Conservation (phyloP, 2,329 filamentous ascomycete genomes). For the Periglandula ipomoeae region DNA sequence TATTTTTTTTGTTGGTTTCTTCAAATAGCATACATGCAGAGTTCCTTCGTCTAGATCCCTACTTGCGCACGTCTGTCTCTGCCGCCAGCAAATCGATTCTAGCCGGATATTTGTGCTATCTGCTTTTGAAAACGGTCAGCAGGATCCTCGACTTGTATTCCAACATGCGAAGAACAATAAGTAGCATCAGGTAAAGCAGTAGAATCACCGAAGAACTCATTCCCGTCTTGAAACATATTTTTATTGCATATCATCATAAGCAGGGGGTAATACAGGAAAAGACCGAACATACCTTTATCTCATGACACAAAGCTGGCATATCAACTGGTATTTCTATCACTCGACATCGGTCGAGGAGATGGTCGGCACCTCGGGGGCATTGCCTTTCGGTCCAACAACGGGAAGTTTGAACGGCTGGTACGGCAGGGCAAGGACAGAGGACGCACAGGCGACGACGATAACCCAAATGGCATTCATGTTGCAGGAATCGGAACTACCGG, state of each 20-base stretch:
- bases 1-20: too few species aligned
- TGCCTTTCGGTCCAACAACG: neutral
- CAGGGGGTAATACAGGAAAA: neutral
- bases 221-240: slow-evolving; percentile 31
- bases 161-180: neutral
- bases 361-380: neutral
- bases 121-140: neutral
- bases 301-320: too few species aligned
- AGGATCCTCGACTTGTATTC: neutral
- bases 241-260: slow-evolving; percentile 12
- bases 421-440: slow-evolving; percentile 13
- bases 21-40: too few species aligned
- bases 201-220: slow-evolving; percentile 26
- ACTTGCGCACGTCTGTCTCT: too few species aligned
- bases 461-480: slow-evolving; percentile 15
- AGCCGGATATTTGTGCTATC: neutral
- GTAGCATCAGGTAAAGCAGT: slow-evolving; percentile 7
- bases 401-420: slow-evolving; percentile 10
- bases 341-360: slow-evolving; percentile 10
- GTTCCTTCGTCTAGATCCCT: too few species aligned
- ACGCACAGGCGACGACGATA: slow-evolving; percentile 13
- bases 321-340: neutral
- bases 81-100: too few species aligned
- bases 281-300: neutral
- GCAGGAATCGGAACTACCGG: neutral